Conservation (phyloP, 2,329 filamentous ascomycete species). For the Claviceps paspali region DNA sequence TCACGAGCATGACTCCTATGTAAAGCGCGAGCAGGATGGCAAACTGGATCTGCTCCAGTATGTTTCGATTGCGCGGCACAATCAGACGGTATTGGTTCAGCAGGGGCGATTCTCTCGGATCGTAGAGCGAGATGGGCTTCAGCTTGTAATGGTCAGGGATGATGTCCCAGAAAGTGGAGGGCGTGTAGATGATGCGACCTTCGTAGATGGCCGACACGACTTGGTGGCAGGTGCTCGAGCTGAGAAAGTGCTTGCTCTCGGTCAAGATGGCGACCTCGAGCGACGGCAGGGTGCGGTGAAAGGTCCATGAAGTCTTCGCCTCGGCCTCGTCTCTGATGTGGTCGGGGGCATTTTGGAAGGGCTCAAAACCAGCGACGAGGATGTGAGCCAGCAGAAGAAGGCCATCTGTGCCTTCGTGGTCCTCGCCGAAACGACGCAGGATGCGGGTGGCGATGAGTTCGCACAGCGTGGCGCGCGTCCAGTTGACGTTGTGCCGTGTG, state of each 20-base stretch:
- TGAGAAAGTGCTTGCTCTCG: slow-evolving; percentile 65
- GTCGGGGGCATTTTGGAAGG: slow-evolving; percentile 66
- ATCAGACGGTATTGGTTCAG: slow-evolving; percentile 77
- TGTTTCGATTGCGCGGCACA: slow-evolving; percentile 62
- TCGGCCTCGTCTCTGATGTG: slow-evolving; percentile 46
- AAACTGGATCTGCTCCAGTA: slow-evolving; percentile 64
- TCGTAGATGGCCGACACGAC: slow-evolving; percentile 73
- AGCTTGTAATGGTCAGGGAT: slow-evolving; percentile 77
- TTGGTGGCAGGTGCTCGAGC: slow-evolving; percentile 63
- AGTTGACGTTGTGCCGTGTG: slow-evolving; percentile 69
- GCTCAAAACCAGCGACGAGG: slow-evolving; percentile 69
- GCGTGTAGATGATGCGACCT: slow-evolving; percentile 68
- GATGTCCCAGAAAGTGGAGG: slow-evolving; percentile 67
- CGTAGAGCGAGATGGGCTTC: slow-evolving; percentile 67
- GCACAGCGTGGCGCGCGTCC: slow-evolving; percentile 62
- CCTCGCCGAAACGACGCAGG: slow-evolving; percentile 62
- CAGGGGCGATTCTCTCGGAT: slow-evolving; percentile 57
- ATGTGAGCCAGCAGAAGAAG: slow-evolving; percentile 63
- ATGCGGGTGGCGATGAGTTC: slow-evolving; percentile 69
- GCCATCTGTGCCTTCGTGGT: slow-evolving; percentile 54
- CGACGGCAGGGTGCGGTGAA: slow-evolving; percentile 51
- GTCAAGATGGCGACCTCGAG: slow-evolving; percentile 73
- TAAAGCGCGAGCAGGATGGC: slow-evolving; percentile 53
- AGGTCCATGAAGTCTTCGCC: slow-evolving; percentile 29
- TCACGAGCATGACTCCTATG: slow-evolving; percentile 53